Percentiles rank a stretch among this genome's conserved stretches.
These are phyloP conservation scores for Coccomyxa sp. DNA, from an alignment of 139 green algal species.

Conservation along the genomic window DNA sequence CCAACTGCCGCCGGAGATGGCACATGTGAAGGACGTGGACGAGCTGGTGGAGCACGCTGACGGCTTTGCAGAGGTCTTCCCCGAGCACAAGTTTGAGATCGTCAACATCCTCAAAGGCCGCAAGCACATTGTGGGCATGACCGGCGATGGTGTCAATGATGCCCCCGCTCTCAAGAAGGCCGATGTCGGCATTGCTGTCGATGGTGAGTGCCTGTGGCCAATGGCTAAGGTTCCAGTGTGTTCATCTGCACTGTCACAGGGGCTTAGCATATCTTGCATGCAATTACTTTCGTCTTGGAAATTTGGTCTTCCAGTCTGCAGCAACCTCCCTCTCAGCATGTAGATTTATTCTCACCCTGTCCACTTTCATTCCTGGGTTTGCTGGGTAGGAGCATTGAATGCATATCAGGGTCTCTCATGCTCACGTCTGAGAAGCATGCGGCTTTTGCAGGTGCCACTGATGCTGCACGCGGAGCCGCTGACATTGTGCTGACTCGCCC, in stretches of 20 bases:
- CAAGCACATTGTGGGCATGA: conserved; percentile 79
- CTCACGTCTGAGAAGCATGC: no score
- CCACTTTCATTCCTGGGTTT: no score
- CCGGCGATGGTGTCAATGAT: conserved; percentile 89
- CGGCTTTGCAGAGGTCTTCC: conserved; percentile 84
- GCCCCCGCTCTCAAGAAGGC: conserved; percentile 93
- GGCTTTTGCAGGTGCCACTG: conserved; percentile 47
- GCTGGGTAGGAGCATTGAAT: no score
- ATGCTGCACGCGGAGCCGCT: conserved; percentile 74
- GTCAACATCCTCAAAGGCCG: conserved; percentile 68
- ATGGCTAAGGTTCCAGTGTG: no score
- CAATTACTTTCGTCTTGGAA: no score
- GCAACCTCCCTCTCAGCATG: no score
- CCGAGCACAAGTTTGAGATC: conserved; percentile 88
- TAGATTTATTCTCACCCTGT: no score
- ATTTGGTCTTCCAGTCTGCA: no score
- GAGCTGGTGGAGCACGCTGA: conserved; percentile 74
- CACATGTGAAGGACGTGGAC: conserved; percentile 40
- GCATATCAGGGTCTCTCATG: no score
- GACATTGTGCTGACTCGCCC: conserved; percentile 74
- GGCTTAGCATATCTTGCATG: not conserved
- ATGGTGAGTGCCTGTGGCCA: conserved; percentile 9
- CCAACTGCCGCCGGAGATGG: conserved; percentile 12
- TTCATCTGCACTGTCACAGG: no score
- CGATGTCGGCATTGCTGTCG: conserved; percentile 89